Evolutionary conservation across 441 rosid species (phyloP).

Genomic region (Populus trichocarpa): DNA sequence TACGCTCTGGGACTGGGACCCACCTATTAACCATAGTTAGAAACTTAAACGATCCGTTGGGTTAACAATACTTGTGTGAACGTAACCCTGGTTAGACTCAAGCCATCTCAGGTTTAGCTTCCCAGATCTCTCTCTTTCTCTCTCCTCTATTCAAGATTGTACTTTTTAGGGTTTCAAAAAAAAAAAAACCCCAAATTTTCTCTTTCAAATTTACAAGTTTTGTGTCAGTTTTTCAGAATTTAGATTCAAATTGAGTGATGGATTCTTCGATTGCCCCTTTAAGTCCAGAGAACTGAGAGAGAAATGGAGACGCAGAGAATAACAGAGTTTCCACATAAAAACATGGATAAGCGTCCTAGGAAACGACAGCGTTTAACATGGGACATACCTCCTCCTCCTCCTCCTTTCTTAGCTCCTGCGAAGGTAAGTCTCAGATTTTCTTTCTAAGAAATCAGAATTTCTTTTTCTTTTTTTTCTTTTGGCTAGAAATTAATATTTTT

Average conservation of each 20-base stretch:
- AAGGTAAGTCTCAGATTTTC: constrained; percentile 31
- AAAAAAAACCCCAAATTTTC: neutral
- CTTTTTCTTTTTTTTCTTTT: too few relatives aligned
- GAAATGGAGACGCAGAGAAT: constrained; percentile 68
- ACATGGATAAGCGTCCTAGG: constrained; percentile 72
- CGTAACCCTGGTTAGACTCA: constrained; percentile 21
- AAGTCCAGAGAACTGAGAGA: constrained; percentile 8
- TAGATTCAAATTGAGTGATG: neutral
- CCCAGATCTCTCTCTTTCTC: constrained; percentile 9
- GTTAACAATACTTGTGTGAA: neutral
- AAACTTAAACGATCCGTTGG: neutral
- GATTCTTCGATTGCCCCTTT: neutral
- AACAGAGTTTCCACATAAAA: constrained; percentile 56
- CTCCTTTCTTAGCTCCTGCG: constrained; percentile 38
- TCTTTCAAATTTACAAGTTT: neutral
- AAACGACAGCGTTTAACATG: constrained; percentile 77
- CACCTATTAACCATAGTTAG: neutral
- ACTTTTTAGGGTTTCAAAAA: constrained; percentile 3
- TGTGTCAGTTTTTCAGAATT: neutral
- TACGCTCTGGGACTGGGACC: neutral
- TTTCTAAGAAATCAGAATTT: neutral
- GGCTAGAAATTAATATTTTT: neutral
- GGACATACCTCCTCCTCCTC: constrained; percentile 59
- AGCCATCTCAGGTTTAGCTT: constrained; percentile 3
- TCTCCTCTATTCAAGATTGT: neutral